A percentile compares a stretch with the other conserved stretches of the same genome.
These are phyloP conservation scores for Dovyalis caffra DNA, from an alignment of 345 rosid species.

Conservation along the genomic window DNA sequence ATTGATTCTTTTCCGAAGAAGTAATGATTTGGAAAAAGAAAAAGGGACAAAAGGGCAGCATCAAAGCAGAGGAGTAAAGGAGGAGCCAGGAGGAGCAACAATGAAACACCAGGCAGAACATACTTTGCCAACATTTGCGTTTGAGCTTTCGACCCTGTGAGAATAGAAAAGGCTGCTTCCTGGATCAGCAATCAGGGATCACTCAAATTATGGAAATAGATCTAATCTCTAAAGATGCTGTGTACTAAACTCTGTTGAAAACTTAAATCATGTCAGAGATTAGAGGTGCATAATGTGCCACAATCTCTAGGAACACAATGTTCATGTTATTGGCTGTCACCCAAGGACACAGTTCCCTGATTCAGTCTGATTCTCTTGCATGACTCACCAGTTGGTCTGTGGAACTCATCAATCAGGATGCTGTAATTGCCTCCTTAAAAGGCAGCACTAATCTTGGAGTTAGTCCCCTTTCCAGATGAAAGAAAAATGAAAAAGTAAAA, in stretches of 20 bases:
- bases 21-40: background rate
- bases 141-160: background rate
- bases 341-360: slow-evolving; percentile 13
- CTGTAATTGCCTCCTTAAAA: slow-evolving; percentile 21
- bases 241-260: background rate
- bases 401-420: slow-evolving; percentile 19
- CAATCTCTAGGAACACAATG: background rate
- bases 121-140: background rate
- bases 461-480: slow-evolving; percentile 29
- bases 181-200: background rate
- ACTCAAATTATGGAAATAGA: slow-evolving; percentile 6
- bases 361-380: slow-evolving; percentile 19
- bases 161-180: background rate
- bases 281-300: slow-evolving; percentile 2
- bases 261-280: background rate
- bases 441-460: slow-evolving; percentile 28
- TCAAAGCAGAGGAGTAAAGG: background rate
- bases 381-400: slow-evolving; percentile 5
- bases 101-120: background rate
- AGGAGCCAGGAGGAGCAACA: background rate
- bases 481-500: slow-evolving; percentile 15
- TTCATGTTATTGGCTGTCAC: slow-evolving; percentile 5
- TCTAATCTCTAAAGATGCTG: background rate
- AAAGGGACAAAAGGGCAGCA: background rate
- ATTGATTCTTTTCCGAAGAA: background rate